phyloP scores from a whole-genome alignment of 2,329 filamentous ascomycete genomes.

The Triangularia setosa region DNA sequence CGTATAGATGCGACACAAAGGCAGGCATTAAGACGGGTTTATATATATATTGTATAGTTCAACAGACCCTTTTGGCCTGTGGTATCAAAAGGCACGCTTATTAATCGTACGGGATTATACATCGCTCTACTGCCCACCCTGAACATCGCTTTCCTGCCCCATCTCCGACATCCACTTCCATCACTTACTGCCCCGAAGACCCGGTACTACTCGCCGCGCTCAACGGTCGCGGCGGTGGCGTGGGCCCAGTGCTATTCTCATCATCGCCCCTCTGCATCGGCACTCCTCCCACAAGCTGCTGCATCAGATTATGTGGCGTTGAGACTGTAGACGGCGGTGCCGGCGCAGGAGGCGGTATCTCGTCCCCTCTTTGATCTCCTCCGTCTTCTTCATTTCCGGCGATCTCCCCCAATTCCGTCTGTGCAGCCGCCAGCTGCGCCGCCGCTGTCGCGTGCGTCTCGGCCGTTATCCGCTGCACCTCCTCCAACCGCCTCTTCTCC shows the following conservation, averaged over 20 bases:
- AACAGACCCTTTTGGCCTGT: background rate
- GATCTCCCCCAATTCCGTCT: conserved; percentile 8
- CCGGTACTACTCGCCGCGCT: conserved; percentile 39
- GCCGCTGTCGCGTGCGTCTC: conserved; percentile 32
- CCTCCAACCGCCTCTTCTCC: conserved; percentile 54
- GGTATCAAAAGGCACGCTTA: background rate
- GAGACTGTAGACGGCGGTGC: conserved; percentile 20
- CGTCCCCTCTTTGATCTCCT: conserved; percentile 14
- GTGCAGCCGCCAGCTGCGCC: conserved; percentile 20
- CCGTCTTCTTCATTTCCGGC: conserved; percentile 3
- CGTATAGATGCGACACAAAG: no score
- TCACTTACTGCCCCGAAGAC: conserved; percentile 28
- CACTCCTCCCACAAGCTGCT: conserved; percentile 33
- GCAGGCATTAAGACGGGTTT: background rate
- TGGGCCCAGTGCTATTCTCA: conserved; percentile 26
- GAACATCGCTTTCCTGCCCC: no score
- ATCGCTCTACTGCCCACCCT: background rate
- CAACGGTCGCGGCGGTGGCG: conserved; percentile 38
- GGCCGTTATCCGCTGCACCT: conserved; percentile 45
- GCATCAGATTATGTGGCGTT: conserved; percentile 18
- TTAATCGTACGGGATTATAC: background rate
- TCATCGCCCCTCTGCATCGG: conserved; percentile 40
- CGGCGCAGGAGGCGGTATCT: conserved; percentile 13
- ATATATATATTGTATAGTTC: background rate
- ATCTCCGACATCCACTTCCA: background rate